Percentiles rank a stretch among this genome's conserved stretches.
Evolutionary conservation across 495 filamentous ascomycete genomes (phyloP).

Genomic region (Letharia lupina): DNA sequence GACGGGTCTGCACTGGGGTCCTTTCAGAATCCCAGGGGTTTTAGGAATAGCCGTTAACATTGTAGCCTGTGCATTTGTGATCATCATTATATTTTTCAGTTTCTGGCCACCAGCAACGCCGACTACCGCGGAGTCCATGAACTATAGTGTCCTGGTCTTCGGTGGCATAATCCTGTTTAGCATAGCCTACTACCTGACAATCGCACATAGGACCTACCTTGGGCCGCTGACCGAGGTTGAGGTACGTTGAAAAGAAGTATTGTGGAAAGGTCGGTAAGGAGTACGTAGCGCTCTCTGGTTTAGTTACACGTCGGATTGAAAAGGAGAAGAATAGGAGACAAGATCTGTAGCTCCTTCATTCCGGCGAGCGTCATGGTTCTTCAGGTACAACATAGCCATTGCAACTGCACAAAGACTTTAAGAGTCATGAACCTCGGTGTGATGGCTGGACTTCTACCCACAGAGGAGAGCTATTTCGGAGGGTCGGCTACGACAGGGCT

Average conservation of each 20-base stretch:
- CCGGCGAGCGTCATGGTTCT: too few relatives aligned
- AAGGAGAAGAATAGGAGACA: background rate
- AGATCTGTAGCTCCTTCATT: too few relatives aligned
- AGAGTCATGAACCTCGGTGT: too few relatives aligned
- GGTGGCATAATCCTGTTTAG: constrained; percentile 29
- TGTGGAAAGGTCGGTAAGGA: background rate
- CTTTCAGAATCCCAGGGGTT: constrained; percentile 35
- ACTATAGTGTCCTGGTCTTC: constrained; percentile 38
- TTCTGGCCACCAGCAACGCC: constrained; percentile 36
- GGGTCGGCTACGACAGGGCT: too few relatives aligned
- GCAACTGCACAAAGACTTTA: too few relatives aligned
- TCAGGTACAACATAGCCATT: too few relatives aligned
- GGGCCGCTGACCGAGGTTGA: constrained; percentile 38
- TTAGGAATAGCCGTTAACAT: constrained; percentile 37
- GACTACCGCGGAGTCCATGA: constrained; percentile 37
- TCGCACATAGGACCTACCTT: constrained; percentile 32
- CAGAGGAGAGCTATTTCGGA: too few relatives aligned
- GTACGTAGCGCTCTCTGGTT: background rate
- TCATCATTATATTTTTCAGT: constrained; percentile 38
- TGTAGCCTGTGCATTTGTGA: constrained; percentile 31
- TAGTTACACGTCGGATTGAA: background rate
- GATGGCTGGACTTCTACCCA: too few relatives aligned
- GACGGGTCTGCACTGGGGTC: constrained; percentile 31
- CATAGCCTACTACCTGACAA: constrained; percentile 32
- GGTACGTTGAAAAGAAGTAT: background rate